Conservation (phyloP, 2,329 filamentous ascomycete species). For the Dothistroma septosporum region DNA sequence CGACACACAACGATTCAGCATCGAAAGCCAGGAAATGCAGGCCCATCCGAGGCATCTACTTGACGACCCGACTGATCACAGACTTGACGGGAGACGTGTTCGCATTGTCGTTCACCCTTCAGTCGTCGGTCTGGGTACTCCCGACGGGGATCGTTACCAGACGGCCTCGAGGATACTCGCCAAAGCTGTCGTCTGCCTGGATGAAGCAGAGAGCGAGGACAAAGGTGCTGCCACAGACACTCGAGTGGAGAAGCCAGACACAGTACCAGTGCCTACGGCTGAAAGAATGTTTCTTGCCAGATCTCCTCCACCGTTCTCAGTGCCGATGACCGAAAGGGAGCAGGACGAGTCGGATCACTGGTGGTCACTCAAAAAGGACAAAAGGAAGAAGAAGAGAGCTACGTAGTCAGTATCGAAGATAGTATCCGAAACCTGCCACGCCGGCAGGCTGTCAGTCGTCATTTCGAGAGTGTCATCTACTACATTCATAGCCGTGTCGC, state of each 20-base stretch:
- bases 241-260: background rate
- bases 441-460: background rate
- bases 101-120: slow-evolving; percentile 9
- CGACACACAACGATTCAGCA: background rate
- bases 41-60: slow-evolving; percentile 9
- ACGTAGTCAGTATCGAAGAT: background rate
- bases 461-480: background rate
- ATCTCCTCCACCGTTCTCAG: background rate
- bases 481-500: too few species aligned
- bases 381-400: background rate
- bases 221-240: background rate
- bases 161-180: background rate
- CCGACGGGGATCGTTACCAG: slow-evolving; percentile 7
- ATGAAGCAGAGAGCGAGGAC: background rate
- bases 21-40: slow-evolving; percentile 6
- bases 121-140: slow-evolving; percentile 7
- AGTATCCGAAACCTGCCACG: background rate
- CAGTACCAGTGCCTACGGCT: background rate
- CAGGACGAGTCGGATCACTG: background rate
- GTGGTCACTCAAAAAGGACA: background rate
- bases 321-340: background rate
- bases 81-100: slow-evolving; percentile 8
- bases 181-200: slow-evolving; percentile 10
- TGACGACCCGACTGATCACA: slow-evolving; percentile 10
- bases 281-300: background rate